A percentile compares a stretch with the other conserved stretches of the same genome.
These are phyloP conservation scores for Suhomyces terraborum DNA, from an alignment of 1,139 yeast genomes.

Conservation along the genomic window DNA sequence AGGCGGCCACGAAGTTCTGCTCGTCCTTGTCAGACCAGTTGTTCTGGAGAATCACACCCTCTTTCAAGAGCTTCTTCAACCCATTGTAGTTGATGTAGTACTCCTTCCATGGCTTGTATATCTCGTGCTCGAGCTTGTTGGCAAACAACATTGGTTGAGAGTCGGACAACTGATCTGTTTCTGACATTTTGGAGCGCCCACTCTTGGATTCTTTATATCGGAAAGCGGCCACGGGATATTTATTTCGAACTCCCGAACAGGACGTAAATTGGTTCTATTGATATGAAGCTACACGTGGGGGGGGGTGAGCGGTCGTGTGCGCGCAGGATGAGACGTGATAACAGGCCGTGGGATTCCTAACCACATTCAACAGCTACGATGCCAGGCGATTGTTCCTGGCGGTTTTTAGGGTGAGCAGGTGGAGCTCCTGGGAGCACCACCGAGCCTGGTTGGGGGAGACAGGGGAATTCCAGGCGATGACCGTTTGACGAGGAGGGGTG, in stretches of 20 bases:
- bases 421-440: too few relatives aligned
- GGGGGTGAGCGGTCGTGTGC: conserved; percentile 6
- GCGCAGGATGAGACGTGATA: background rate
- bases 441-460: too few relatives aligned
- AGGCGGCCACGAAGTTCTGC: conserved; percentile 72
- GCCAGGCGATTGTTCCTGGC: too few relatives aligned
- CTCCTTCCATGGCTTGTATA: conserved; percentile 85
- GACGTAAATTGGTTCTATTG: conserved; percentile 1
- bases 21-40: conserved; percentile 58
- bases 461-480: background rate
- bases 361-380: too few relatives aligned
- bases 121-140: conserved; percentile 76
- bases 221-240: conserved; percentile 7
- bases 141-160: conserved; percentile 71
- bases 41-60: conserved; percentile 58
- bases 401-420: too few relatives aligned
- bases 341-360: background rate
- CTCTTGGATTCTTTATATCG: conserved; percentile 5
- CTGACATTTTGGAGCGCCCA: conserved; percentile 5
- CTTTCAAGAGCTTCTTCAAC: conserved; percentile 80
- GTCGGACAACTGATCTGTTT: conserved; percentile 6
- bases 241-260: conserved; percentile 3
- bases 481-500: background rate
- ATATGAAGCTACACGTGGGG: conserved; percentile 4
- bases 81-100: conserved; percentile 79